These are phyloP conservation scores for Bertia moriformis DNA, from an alignment of 2,329 filamentous ascomycete genomes.

Conservation along the genomic window DNA sequence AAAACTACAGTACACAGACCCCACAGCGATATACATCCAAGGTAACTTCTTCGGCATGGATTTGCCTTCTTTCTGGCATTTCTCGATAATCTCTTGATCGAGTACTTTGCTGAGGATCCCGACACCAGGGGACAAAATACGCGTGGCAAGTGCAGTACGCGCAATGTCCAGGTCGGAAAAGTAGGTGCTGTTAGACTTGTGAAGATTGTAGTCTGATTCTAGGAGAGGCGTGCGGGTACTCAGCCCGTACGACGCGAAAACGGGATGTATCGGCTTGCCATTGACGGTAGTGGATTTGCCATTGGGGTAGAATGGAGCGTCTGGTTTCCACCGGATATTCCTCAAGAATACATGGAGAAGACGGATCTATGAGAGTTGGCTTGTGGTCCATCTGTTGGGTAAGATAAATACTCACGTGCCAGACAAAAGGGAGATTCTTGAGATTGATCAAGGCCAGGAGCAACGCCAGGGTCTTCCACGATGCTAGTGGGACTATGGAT, in stretches of 20 bases:
- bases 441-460: conserved; percentile 23
- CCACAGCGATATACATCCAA: conserved; percentile 19
- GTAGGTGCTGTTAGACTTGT: conserved; percentile 60
- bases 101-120: background rate
- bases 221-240: conserved; percentile 41
- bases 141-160: conserved; percentile 47
- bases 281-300: conserved; percentile 11
- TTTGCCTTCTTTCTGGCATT: conserved; percentile 12
- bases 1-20: conserved; percentile 38
- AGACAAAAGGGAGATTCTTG: conserved; percentile 44
- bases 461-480: background rate
- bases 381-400: background rate
- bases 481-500: background rate
- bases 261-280: conserved; percentile 23
- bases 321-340: conserved; percentile 15
- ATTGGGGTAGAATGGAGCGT: background rate
- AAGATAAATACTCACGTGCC: conserved; percentile 33
- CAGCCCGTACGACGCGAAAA: conserved; percentile 52
- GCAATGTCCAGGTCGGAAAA: conserved; percentile 57
- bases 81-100: conserved; percentile 15
- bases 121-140: conserved; percentile 19
- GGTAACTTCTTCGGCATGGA: conserved; percentile 12
- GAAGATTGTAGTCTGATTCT: conserved; percentile 60
- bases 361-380: conserved; percentile 10
- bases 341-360: conserved; percentile 23